phyloP scores from a whole-genome alignment of 2,329 filamentous ascomycete species.

The Fonsecaea multimorphosa region DNA sequence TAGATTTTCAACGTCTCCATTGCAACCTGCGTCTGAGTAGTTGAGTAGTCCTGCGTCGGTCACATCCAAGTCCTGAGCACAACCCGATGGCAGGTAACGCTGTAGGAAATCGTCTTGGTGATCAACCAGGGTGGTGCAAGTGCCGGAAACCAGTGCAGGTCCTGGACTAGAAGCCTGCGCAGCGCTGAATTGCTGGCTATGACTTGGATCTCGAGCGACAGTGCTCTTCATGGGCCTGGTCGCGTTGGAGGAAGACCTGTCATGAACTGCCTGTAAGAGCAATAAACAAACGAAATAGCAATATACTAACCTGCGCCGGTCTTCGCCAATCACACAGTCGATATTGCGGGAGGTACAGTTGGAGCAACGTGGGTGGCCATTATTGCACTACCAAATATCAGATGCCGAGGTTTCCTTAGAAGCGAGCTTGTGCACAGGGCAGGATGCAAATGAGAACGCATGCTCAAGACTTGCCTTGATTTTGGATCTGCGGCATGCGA shows the following conservation, averaged over 20 bases:
- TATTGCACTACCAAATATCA: slow-evolving; percentile 11
- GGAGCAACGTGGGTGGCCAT: slow-evolving; percentile 17
- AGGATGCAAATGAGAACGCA: background rate
- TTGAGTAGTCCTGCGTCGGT: background rate
- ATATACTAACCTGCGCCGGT: slow-evolving; percentile 9
- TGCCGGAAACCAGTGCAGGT: background rate
- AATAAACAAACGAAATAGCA: background rate
- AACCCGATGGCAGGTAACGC: background rate
- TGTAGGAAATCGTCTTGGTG: slow-evolving; percentile 6
- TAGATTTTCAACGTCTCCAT: background rate
- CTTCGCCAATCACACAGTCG: slow-evolving; percentile 20
- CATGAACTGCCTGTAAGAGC: background rate
- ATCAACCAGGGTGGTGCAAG: slow-evolving; percentile 2
- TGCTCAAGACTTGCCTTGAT: slow-evolving; percentile 6
- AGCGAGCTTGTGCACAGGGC: background rate
- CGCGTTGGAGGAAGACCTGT: background rate
- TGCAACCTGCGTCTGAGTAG: background rate
- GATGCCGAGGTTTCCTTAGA: background rate
- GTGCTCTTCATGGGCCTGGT: background rate
- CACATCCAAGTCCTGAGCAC: slow-evolving; percentile 7
- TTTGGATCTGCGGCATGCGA: slow-evolving; percentile 9
- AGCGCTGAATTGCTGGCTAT: background rate
- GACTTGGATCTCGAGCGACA: background rate
- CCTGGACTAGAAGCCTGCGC: background rate
- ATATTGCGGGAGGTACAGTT: slow-evolving; percentile 18